A percentile compares a stretch with the other conserved stretches of the same genome.
Evolutionary conservation across 495 filamentous ascomycete species (phyloP).

Genomic region (Hypoxylon lienhwacheense): DNA sequence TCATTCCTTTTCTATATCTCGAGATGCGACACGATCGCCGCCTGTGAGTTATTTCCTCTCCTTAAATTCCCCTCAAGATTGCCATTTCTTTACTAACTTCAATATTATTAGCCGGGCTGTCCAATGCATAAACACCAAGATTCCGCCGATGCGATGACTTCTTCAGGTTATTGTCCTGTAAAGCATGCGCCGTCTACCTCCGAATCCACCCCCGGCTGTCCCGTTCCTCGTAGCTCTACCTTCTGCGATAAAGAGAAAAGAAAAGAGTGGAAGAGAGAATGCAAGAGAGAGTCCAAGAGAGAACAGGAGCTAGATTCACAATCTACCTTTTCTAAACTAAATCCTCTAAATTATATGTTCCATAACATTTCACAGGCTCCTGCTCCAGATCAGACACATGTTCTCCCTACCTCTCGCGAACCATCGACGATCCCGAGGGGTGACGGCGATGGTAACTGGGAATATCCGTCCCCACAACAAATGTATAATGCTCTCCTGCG

Average conservation of each 20-base stretch:
- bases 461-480: conserved; percentile 96
- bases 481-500: conserved; percentile 98
- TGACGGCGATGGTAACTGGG: conserved; percentile 78
- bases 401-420: conserved; percentile 76
- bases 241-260: conserved; percentile 36
- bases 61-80: neutral
- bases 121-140: conserved; percentile 76
- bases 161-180: conserved; percentile 49
- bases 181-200: conserved; percentile 50
- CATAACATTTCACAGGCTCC: conserved; percentile 75
- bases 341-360: conserved; percentile 98
- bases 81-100: conserved; percentile 41
- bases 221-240: conserved; percentile 52
- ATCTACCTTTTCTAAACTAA: conserved; percentile 69
- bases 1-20: conserved; percentile 20
- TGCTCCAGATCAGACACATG: conserved; percentile 68
- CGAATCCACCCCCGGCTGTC: conserved; percentile 54
- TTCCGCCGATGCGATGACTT: conserved; percentile 49
- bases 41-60: conserved; percentile 62
- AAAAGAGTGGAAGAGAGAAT: conserved; percentile 12
- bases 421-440: conserved; percentile 84
- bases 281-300: neutral
- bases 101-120: conserved; percentile 68
- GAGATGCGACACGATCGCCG: conserved; percentile 51
- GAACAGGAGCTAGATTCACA: conserved; percentile 41